phyloP scores from a whole-genome alignment of 2,329 filamentous ascomycete species.

The Eutypa lata region DNA sequence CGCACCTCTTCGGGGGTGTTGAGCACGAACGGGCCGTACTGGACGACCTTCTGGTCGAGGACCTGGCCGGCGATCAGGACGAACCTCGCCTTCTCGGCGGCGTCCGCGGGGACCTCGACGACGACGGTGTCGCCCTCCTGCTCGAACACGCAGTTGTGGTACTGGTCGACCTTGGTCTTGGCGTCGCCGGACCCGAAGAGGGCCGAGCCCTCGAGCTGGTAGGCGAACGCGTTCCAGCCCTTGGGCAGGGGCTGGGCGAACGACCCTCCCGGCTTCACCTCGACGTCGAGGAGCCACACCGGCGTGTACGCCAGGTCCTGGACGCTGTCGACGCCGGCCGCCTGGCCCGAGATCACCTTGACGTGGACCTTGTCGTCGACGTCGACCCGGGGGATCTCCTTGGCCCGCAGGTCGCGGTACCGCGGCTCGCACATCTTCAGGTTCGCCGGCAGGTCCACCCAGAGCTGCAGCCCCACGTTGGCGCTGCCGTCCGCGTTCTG shows the following conservation, averaged over 20 bases:
- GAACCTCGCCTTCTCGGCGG: conserved; percentile 48
- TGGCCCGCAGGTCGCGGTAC: conserved; percentile 78
- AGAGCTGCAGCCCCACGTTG: conserved; percentile 88
- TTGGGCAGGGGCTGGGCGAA: conserved; percentile 72
- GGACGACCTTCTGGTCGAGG: conserved; percentile 65
- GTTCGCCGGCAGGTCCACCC: conserved; percentile 83
- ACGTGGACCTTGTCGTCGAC: conserved; percentile 72
- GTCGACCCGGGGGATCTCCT: conserved; percentile 74
- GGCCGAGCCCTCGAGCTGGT: conserved; percentile 73
- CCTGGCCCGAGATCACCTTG: conserved; percentile 87
- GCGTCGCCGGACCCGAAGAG: conserved; percentile 55
- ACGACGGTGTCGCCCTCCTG: conserved; percentile 73
- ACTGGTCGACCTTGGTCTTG: conserved; percentile 59
- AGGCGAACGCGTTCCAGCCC: conserved; percentile 88
- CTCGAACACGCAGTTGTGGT: conserved; percentile 87
- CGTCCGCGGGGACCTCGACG: conserved; percentile 64
- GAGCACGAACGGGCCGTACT: conserved; percentile 69
- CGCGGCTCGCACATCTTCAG: conserved; percentile 88
- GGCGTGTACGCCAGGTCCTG: conserved; percentile 93
- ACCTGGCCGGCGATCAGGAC: conserved; percentile 69
- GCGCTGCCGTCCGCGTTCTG: conserved; percentile 71
- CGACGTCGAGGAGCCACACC: conserved; percentile 90
- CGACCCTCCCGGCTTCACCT: conserved; percentile 73
- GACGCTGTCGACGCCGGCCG: conserved; percentile 79
- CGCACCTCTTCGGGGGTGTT: conserved; percentile 61